phyloP scores from a whole-genome alignment of 176 grass and related monocot species.

The Pharus latifolius region DNA sequence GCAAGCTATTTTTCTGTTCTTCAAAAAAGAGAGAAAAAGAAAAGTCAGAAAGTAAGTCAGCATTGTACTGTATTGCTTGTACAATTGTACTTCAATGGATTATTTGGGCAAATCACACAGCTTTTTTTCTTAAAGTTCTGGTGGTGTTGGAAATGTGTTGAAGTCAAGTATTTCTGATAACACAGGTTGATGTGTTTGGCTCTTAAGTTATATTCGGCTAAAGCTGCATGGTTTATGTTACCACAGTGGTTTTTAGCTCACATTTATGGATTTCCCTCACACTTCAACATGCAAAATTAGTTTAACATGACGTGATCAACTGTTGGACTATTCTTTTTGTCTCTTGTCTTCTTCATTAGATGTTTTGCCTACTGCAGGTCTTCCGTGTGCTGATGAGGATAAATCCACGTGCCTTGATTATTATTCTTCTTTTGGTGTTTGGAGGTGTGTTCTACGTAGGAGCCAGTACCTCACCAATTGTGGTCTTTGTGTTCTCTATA shows the following conservation, averaged over 20 bases:
- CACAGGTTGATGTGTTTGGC: neutral
- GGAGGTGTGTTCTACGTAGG: slow-evolving; percentile 82
- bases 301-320: neutral
- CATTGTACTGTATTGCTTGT: too few species aligned
- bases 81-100: too few species aligned
- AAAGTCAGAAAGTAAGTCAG: too few species aligned
- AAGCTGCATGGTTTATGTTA: neutral
- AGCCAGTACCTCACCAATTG: slow-evolving; percentile 83
- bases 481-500: slow-evolving; percentile 92
- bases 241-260: neutral
- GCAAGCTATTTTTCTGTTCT: neutral
- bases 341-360: neutral
- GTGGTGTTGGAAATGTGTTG: neutral
- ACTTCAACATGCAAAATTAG: neutral
- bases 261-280: neutral
- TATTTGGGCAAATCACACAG: too few species aligned
- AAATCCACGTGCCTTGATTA: slow-evolving; percentile 69
- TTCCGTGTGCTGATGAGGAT: slow-evolving; percentile 78
- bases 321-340: neutral
- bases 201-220: neutral
- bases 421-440: slow-evolving; percentile 56
- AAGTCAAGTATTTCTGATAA: neutral
- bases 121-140: neutral
- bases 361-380: slow-evolving; percentile 49
- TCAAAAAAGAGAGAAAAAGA: neutral